Base-by-base conservation (phyloP, 2,329 filamentous ascomycete species). In the Zarea fungicola region DNA sequence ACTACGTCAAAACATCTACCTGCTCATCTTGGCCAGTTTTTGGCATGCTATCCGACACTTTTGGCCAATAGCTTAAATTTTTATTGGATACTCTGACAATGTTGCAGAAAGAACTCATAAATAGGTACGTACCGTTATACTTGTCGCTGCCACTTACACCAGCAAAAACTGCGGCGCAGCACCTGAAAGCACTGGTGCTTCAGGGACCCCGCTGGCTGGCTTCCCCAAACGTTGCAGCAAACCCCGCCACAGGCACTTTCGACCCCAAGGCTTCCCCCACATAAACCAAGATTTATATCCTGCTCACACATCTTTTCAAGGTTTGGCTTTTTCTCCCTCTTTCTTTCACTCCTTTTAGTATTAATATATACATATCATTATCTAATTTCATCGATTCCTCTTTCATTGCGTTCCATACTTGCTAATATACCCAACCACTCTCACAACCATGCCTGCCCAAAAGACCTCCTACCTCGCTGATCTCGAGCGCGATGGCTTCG, bases 401-500 rank as follows among this genome's bases (percentile, higher is more conserved):
- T 36, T 19, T 4, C 22, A 10, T n/a, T 7, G 28, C 18, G 10
- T 25, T 28, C 28, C 34, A 35, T 18, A 11, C 11, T 32, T 37
- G n/a, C 4, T 11, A 37, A 22, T 37, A 46, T 28, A 44, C 44
- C 48, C 26, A 26, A 29, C 36, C 16, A 28, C n/a, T 9, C n/a
- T 28, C 35, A 29, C 18, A 34, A 48, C 19, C 11, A 59, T 60
- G 56, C 42, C 54, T 10, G 54, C 54, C 37, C 46, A 56, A 32
- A 53, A 52, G 41, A 45, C 52, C 2, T 36, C 48, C 39, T 48
- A 56, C 47, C 58, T 65, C 45, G 68, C 73, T 53, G 65, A 74
- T 51, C 84, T 92, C 56, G 75, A 83, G 54, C 71, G 71, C 46
- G 79, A 93, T 65, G 89, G 89, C 65, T 95, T 85, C 73, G 84